Evolutionary conservation across 2,329 filamentous ascomycete species (phyloP).

Genomic region (Diaporthe ilicicola): DNA sequence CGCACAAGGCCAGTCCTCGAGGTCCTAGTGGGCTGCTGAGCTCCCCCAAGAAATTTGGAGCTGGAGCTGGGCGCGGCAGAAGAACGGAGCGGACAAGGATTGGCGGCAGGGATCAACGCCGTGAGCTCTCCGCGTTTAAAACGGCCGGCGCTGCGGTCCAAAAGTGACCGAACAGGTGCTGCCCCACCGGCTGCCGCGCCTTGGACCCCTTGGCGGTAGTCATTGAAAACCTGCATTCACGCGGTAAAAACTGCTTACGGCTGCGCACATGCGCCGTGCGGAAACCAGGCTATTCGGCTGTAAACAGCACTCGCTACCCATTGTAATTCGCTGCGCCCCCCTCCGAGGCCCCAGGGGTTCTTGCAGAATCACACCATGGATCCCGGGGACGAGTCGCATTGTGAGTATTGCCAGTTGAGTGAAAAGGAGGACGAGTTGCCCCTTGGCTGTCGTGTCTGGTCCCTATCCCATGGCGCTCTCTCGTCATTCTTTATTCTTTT

Average conservation of each 20-base stretch:
- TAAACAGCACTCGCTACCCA: not conserved
- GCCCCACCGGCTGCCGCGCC: slow-evolving; percentile 18
- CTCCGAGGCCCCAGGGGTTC: not conserved
- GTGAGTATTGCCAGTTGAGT: slow-evolving; percentile 30
- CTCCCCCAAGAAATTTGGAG: slow-evolving; percentile 9
- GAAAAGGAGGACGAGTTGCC: not conserved
- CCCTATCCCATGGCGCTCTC: not conserved
- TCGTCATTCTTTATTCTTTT: slow-evolving; percentile 25
- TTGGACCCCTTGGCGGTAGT: slow-evolving; percentile 13
- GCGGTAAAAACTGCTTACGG: not conserved
- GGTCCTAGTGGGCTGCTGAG: slow-evolving; percentile 7
- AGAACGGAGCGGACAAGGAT: slow-evolving; percentile 7
- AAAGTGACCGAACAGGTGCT: slow-evolving; percentile 1
- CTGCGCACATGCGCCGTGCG: slow-evolving; percentile 15
- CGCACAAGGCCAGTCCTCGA: not conserved
- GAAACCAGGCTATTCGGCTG: slow-evolving; percentile 8
- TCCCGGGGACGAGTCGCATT: slow-evolving; percentile 29
- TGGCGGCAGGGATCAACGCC: slow-evolving; percentile 9
- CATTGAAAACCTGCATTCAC: slow-evolving; percentile 5
- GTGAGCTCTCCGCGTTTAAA: slow-evolving; percentile 1
- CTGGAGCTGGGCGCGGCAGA: not conserved
- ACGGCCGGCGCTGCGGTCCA: slow-evolving; percentile 19
- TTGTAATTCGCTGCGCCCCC: slow-evolving; percentile 20
- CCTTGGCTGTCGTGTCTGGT: not conserved
- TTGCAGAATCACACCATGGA: slow-evolving; percentile 32